Evolutionary conservation across 179 eudicot species (phyloP).

Genomic region (Carnegiea gigantea): DNA sequence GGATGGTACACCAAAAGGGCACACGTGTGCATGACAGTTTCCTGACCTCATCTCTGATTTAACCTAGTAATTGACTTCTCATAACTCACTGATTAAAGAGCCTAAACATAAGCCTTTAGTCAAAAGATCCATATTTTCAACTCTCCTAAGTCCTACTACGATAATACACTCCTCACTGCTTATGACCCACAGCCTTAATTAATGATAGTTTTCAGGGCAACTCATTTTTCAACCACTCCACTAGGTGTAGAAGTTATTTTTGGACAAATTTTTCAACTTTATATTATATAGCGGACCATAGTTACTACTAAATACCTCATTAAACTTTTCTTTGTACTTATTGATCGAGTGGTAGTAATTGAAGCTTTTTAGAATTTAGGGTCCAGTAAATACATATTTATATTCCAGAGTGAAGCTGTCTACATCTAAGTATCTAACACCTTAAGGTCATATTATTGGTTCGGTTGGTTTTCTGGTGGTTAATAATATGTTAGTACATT

Average conservation of each 20-base stretch:
- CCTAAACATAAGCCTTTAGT: neutral
- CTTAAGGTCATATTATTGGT: no score
- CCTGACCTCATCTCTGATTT: slow-evolving; percentile 30
- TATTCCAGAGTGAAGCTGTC: no score
- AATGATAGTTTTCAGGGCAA: neutral
- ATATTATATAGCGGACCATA: neutral
- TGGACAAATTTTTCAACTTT: neutral
- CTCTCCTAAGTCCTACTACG: no score
- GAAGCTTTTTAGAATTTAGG: no score
- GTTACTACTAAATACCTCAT: no score
- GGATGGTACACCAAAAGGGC: slow-evolving; percentile 29
- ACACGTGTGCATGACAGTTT: slow-evolving; percentile 34
- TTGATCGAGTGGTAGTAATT: no score
- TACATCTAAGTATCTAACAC: no score
- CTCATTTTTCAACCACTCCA: neutral
- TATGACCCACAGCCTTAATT: slow-evolving; percentile 7
- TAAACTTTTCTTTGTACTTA: no score
- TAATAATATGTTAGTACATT: no score
- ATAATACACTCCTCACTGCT: neutral
- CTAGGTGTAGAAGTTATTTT: neutral
- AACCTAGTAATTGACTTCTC: slow-evolving; percentile 27
- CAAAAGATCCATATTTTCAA: neutral
- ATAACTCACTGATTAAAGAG: slow-evolving; percentile 7
- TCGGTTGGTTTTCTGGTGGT: no score
- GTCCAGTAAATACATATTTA: no score